A percentile compares a stretch with the other conserved stretches of the same genome.
Evolutionary conservation across 306 rosid species (phyloP).

Genomic region (Ammopiptanthus mongolicus): DNA sequence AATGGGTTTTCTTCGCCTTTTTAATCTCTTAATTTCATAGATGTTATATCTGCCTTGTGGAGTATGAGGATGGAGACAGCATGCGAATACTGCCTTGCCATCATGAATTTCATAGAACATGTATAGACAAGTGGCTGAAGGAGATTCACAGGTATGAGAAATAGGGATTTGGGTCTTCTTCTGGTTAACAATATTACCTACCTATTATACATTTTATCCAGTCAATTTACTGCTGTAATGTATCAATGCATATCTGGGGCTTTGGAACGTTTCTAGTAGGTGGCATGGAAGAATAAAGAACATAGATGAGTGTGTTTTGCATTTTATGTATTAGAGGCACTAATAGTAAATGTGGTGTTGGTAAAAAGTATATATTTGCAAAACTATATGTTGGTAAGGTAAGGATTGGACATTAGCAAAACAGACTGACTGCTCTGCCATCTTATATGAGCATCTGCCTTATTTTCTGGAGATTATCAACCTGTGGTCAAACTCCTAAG

Average conservation of each 20-base stretch:
- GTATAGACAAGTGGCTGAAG: slow-evolving; percentile 98
- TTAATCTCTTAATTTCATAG: slow-evolving; percentile 36
- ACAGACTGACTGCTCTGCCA: not conserved
- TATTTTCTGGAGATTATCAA: not conserved
- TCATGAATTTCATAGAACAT: slow-evolving; percentile 85
- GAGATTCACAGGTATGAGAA: slow-evolving; percentile 85
- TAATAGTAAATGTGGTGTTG: not conserved
- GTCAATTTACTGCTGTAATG: not conserved
- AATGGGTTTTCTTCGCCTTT: not conserved
- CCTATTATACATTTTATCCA: not conserved
- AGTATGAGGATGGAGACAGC: slow-evolving; percentile 94
- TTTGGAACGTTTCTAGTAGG: not conserved
- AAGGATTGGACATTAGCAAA: not conserved
- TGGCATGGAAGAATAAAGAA: not conserved
- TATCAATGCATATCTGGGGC: not conserved
- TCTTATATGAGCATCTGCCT: not conserved
- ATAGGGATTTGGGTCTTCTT: slow-evolving; percentile 5
- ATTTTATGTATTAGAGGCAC: not conserved
- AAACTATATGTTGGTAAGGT: not conserved
- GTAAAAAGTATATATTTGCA: not conserved
- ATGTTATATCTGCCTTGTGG: slow-evolving; percentile 98
- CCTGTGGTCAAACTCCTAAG: not conserved
- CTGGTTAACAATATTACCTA: not conserved
- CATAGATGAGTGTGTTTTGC: not conserved
- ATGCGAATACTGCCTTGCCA: slow-evolving; percentile 87